Evolutionary conservation across 2,329 filamentous ascomycete genomes (phyloP).

Genomic region (Ophiostoma quercus): DNA sequence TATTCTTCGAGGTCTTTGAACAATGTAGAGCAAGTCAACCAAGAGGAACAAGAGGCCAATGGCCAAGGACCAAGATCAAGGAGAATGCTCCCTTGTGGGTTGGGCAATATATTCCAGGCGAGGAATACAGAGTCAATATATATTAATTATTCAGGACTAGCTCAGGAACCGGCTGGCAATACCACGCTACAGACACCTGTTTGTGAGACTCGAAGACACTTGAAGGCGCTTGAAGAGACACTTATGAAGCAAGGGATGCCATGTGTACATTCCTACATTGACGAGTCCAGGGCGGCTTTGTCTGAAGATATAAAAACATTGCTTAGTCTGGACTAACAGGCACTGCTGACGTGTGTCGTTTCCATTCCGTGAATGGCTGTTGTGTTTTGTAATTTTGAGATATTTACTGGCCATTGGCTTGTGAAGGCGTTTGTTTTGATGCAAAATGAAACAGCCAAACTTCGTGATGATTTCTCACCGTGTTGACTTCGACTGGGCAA

Average conservation of each 20-base stretch:
- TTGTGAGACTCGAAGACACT: neutral
- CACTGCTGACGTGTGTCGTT: neutral
- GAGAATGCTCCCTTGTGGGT: constrained; percentile 1
- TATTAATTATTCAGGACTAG: constrained; percentile 3
- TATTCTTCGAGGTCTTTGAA: neutral
- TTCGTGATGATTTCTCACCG: neutral
- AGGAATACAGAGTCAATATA: constrained; percentile 15
- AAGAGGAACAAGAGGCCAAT: neutral
- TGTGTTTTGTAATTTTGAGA: neutral
- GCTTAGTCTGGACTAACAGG: neutral
- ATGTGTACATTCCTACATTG: constrained; percentile 6
- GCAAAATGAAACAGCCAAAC: neutral
- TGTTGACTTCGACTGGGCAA: neutral
- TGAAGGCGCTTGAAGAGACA: neutral
- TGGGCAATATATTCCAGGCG: neutral
- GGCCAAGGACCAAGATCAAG: neutral
- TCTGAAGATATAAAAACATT: neutral
- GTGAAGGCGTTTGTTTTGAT: neutral
- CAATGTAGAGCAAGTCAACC: neutral
- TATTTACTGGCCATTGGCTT: neutral
- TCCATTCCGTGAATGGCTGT: neutral
- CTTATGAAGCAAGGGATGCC: constrained; percentile 5
- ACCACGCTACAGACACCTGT: neutral
- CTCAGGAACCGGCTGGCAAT: neutral
- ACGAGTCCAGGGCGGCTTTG: neutral